phyloP scores from a whole-genome alignment of 169 alveolate species.

The Prorocentrum cordatum region DNA sequence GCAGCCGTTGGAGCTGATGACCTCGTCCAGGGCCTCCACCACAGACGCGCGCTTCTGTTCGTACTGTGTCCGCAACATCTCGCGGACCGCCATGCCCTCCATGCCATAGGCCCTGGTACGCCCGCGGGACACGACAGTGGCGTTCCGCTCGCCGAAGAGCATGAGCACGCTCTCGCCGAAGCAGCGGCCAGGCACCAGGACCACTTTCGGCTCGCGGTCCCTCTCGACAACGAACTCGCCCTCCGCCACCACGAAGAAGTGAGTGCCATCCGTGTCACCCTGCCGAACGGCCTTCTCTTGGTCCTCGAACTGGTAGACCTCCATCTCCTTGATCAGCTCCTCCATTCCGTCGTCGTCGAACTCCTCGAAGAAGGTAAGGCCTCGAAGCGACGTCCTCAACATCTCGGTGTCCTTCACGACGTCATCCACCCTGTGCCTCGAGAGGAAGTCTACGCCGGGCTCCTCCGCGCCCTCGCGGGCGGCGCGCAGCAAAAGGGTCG shows the following conservation, averaged over 20 bases:
- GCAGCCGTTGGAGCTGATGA: constrained; percentile 2
- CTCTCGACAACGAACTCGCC: constrained; percentile 34
- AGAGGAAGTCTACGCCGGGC: too few species aligned
- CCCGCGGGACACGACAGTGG: not conserved
- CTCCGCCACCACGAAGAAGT: constrained; percentile 46
- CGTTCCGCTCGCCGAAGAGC: constrained; percentile 46
- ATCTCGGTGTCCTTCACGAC: constrained; percentile 35
- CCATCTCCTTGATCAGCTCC: constrained; percentile 32
- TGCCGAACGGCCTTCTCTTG: constrained; percentile 39
- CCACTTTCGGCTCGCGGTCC: not conserved
- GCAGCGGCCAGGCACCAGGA: constrained; percentile 4
- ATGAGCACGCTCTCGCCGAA: constrained; percentile 46
- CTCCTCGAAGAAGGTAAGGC: constrained; percentile 31
- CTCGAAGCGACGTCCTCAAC: not conserved
- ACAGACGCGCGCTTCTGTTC: constrained; percentile 4
- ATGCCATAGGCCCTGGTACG: constrained; percentile 38
- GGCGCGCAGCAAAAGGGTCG: too few species aligned
- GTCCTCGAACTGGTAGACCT: constrained; percentile 27
- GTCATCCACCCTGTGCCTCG: constrained; percentile 22
- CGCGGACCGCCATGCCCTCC: constrained; percentile 50
- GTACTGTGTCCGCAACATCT: constrained; percentile 17
- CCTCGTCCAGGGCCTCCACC: constrained; percentile 51
- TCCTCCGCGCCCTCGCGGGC: too few species aligned
- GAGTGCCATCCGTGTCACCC: constrained; percentile 45
- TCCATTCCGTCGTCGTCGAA: constrained; percentile 16